Percentiles rank a stretch among this genome's conserved stretches.
phyloP scores from a whole-genome alignment of 768 basidiomycete genomes.

The Psilocybe tampanensis region DNA sequence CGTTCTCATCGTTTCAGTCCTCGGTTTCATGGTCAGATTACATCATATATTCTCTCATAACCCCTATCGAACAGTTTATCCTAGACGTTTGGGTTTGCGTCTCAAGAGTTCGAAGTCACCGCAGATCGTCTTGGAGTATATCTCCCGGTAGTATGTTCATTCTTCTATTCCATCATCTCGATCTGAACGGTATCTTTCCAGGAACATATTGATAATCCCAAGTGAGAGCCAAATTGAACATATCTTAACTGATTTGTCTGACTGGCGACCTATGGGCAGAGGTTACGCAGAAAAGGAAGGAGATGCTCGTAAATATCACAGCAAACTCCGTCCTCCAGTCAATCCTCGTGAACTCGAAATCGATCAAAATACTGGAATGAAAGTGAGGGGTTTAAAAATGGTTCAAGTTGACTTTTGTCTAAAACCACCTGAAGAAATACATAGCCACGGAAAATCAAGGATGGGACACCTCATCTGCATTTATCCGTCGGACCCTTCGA shows the following conservation, averaged over 20 bases:
- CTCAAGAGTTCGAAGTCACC: conserved; percentile 73
- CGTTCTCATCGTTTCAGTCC: conserved; percentile 56
- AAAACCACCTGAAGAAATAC: conserved; percentile 58
- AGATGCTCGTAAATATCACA: conserved; percentile 72
- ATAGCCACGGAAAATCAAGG: conserved; percentile 69
- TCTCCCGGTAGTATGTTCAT: conserved; percentile 53
- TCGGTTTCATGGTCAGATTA: conserved; percentile 52
- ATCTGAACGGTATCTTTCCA: conserved; percentile 15
- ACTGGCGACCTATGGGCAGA: no score
- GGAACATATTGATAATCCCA: conserved; percentile 84
- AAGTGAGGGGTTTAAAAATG: conserved; percentile 40
- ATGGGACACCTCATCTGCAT: conserved; percentile 78
- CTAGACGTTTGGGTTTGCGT: conserved; percentile 65
- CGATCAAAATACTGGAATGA: conserved; percentile 80
- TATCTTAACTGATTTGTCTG: no score
- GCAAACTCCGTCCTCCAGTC: conserved; percentile 75
- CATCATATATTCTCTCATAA: neutral
- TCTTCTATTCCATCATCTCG: neutral
- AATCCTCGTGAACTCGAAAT: conserved; percentile 73
- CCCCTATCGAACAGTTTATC: neutral
- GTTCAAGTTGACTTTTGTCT: neutral
- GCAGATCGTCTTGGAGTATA: conserved; percentile 76
- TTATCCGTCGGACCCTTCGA: conserved; percentile 61
- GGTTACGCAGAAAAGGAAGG: conserved; percentile 71
- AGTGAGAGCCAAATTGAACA: conserved; percentile 34